Percentiles rank a stretch among this genome's conserved stretches.
phyloP scores from a whole-genome alignment of 768 basidiomycete genomes.

The Fibroporia radiculosa region DNA sequence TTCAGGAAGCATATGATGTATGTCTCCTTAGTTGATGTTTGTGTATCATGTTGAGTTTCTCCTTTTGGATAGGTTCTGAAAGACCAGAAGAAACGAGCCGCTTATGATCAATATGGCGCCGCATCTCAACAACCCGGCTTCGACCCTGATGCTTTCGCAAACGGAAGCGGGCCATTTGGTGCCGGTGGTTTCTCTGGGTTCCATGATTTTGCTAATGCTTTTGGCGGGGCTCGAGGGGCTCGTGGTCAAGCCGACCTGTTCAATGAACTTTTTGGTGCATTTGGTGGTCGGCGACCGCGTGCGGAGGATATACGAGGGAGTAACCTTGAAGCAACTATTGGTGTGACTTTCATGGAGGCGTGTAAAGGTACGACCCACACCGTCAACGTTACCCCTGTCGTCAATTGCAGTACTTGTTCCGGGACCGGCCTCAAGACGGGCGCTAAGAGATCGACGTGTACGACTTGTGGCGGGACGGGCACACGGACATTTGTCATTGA shows the following conservation, averaged over 20 bases:
- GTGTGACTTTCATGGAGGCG: constrained; percentile 87
- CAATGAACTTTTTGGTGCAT: constrained; percentile 69
- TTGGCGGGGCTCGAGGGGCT: constrained; percentile 41
- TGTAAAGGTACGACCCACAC: constrained; percentile 80
- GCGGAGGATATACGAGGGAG: constrained; percentile 50
- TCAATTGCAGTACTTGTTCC: constrained; percentile 76
- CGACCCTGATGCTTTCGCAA: constrained; percentile 76
- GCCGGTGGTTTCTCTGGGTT: constrained; percentile 41
- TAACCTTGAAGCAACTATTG: constrained; percentile 73
- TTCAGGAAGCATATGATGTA: constrained; percentile 96
- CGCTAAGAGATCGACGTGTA: constrained; percentile 72
- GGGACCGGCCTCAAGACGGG: constrained; percentile 85
- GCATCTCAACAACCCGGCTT: constrained; percentile 93
- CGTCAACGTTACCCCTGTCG: constrained; percentile 72
- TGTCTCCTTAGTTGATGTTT: constrained; percentile 21
- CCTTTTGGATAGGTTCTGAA: constrained; percentile 66
- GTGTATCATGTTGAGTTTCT: neutral
- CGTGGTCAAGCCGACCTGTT: constrained; percentile 34
- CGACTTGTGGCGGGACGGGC: constrained; percentile 79
- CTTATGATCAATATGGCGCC: constrained; percentile 88
- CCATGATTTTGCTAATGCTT: constrained; percentile 57
- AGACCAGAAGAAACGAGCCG: constrained; percentile 87
- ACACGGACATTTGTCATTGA: constrained; percentile 84
- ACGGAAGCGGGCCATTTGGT: constrained; percentile 39
- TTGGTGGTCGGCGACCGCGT: constrained; percentile 32